Evolutionary conservation across 1,284 basidiomycete species (phyloP).

Genomic region (Pseudozyma hubeiensis): DNA sequence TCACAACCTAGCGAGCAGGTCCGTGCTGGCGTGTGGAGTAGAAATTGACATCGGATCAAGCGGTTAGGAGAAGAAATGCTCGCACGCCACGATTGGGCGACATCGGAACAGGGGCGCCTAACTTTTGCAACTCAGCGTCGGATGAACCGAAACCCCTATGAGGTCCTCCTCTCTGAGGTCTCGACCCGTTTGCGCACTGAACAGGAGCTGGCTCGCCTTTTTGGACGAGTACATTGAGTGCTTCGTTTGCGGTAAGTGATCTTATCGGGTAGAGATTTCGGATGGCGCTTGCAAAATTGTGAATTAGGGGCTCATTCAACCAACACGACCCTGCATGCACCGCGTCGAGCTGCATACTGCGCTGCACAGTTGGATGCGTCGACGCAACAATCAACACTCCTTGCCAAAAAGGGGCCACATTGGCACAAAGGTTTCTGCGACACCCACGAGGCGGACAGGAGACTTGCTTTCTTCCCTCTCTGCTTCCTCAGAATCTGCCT

Average conservation of each 20-base stretch:
- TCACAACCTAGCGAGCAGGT: not conserved
- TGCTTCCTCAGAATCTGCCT: no score
- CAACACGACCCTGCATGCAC: constrained; percentile 44
- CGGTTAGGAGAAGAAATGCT: not conserved
- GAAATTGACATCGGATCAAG: not conserved
- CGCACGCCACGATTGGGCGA: not conserved
- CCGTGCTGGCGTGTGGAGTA: constrained; percentile 6
- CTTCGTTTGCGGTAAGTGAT: not conserved
- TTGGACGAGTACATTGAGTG: no score
- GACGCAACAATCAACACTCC: constrained; percentile 3
- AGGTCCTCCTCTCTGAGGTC: no score
- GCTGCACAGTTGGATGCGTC: no score
- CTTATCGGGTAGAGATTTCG: not conserved
- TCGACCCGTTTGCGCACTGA: no score
- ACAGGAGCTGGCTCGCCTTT: no score
- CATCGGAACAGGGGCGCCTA: not conserved
- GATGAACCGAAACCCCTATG: no score
- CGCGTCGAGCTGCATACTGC: not conserved
- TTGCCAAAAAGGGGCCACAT: constrained; percentile 11
- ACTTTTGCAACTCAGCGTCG: no score
- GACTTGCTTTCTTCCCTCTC: no score
- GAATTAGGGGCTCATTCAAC: constrained; percentile 32
- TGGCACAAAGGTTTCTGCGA: not conserved
- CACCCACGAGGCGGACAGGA: not conserved
- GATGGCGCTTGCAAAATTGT: constrained; percentile 13